A percentile compares a stretch with the other conserved stretches of the same genome.
Evolutionary conservation across 2,329 filamentous ascomycete genomes (phyloP).

Genomic region (Exophiala sp.): DNA sequence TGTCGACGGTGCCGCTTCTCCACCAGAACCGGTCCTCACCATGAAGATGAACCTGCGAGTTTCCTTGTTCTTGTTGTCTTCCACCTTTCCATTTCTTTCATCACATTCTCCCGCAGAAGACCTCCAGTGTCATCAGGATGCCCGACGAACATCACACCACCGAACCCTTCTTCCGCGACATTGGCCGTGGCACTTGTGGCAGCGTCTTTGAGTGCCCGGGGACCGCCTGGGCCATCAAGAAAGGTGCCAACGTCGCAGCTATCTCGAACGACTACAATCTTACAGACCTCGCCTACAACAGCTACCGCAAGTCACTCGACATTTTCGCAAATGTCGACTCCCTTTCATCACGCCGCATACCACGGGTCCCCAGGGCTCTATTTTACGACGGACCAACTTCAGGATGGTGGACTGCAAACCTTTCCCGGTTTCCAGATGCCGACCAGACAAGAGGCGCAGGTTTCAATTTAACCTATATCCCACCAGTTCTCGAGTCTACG

Average conservation of each 20-base stretch:
- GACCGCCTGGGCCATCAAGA: not conserved
- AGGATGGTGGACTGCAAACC: conserved; percentile 2
- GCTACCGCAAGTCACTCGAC: conserved; percentile 1
- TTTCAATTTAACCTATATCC: conserved; percentile 14
- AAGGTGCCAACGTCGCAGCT: not conserved
- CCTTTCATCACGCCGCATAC: conserved; percentile 7
- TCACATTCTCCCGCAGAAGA: no score
- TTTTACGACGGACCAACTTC: conserved; percentile 8
- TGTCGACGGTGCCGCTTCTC: no score
- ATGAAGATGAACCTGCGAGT: no score
- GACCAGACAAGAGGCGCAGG: conserved; percentile 8
- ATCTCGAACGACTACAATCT: conserved; percentile 20
- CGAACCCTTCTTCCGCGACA: conserved; percentile 3
- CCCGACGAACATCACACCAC: no score
- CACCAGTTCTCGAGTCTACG: conserved; percentile 4
- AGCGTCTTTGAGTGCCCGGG: conserved; percentile 12
- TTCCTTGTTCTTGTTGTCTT: no score
- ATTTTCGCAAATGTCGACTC: not conserved
- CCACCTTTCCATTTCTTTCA: no score
- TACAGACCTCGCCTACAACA: conserved; percentile 12
- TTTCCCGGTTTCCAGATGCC: conserved; percentile 5
- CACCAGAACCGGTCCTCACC: no score
- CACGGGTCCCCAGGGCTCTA: conserved; percentile 5
- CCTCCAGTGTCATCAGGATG: no score
- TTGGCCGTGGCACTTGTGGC: conserved; percentile 18